Percentiles rank a stretch among this genome's conserved stretches.
Evolutionary conservation across 306 rosid species (phyloP).

Genomic region (Chamaecrista fasciculata): DNA sequence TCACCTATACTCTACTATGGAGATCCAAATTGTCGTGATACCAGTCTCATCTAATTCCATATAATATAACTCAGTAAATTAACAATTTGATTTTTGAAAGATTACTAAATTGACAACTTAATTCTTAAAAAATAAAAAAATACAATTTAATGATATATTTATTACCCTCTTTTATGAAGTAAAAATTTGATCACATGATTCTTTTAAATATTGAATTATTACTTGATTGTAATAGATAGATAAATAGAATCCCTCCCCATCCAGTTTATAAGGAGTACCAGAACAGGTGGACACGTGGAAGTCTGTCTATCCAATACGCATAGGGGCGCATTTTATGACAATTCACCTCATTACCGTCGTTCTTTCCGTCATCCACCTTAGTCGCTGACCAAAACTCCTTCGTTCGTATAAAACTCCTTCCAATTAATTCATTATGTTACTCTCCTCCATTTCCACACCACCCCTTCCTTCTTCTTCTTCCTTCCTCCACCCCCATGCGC

Average conservation of each 20-base stretch:
- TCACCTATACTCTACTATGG: too few species aligned
- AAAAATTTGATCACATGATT: too few species aligned
- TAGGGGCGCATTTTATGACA: constrained; percentile 26
- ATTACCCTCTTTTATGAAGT: too few species aligned
- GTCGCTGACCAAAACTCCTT: constrained; percentile 30
- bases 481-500: constrained; percentile 58
- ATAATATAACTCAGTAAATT: too few species aligned
- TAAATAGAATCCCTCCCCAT: constrained; percentile 3
- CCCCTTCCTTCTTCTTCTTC: constrained; percentile 2
- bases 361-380: constrained; percentile 19
- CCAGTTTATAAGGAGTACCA: constrained; percentile 23
- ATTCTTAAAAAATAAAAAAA: too few species aligned
- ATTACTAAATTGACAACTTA: too few species aligned
- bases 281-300: constrained; percentile 55
- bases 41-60: too few species aligned
- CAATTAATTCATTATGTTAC: constrained; percentile 34
- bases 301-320: constrained; percentile 1
- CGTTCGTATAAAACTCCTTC: not conserved
- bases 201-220: too few species aligned
- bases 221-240: too few species aligned
- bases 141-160: too few species aligned
- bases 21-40: too few species aligned
- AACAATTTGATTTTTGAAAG: too few species aligned
- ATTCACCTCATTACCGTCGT: constrained; percentile 19
- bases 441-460: constrained; percentile 33